Evolutionary conservation across 192 early-diverging fungal genomes (phyloP).

Genomic region (Mortierella alpina): DNA sequence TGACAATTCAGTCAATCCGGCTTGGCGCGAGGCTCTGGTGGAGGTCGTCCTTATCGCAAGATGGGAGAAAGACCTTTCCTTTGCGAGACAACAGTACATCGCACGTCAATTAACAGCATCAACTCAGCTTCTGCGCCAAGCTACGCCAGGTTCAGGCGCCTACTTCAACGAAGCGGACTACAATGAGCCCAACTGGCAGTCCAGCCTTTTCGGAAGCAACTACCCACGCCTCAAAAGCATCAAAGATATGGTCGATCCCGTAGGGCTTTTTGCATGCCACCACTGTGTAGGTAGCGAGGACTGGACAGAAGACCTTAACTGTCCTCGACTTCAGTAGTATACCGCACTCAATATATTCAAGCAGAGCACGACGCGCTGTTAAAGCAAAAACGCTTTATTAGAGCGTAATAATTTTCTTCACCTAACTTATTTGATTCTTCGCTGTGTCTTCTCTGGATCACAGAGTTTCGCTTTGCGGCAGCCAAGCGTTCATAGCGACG

Average conservation of each 20-base stretch:
- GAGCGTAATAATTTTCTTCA: too few species aligned
- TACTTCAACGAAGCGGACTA: slow-evolving; percentile 64
- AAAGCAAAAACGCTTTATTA: too few species aligned
- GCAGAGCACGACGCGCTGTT: too few species aligned
- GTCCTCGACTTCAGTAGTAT: too few species aligned
- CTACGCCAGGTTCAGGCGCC: slow-evolving; percentile 53
- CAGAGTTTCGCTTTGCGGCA: too few species aligned
- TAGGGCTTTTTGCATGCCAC: slow-evolving; percentile 49
- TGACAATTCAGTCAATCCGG: slow-evolving; percentile 32
- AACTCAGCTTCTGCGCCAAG: slow-evolving; percentile 11
- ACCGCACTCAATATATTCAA: too few species aligned
- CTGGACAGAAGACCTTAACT: slow-evolving; percentile 31
- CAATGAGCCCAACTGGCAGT: slow-evolving; percentile 56
- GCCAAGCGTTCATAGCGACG: too few species aligned
- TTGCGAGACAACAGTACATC: background rate
- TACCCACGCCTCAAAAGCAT: slow-evolving; percentile 55
- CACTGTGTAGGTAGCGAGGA: slow-evolving; percentile 44
- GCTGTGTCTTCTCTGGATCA: too few species aligned
- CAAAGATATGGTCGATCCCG: slow-evolving; percentile 58
- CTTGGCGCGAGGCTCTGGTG: slow-evolving; percentile 53
- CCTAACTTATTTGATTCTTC: too few species aligned
- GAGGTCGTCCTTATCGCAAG: background rate
- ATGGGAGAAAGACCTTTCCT: slow-evolving; percentile 9
- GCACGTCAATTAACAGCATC: slow-evolving; percentile 4
- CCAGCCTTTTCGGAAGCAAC: slow-evolving; percentile 59